Base-by-base conservation (phyloP, 2,329 filamentous ascomycete genomes). In the Calonectria hongkongensis region DNA sequence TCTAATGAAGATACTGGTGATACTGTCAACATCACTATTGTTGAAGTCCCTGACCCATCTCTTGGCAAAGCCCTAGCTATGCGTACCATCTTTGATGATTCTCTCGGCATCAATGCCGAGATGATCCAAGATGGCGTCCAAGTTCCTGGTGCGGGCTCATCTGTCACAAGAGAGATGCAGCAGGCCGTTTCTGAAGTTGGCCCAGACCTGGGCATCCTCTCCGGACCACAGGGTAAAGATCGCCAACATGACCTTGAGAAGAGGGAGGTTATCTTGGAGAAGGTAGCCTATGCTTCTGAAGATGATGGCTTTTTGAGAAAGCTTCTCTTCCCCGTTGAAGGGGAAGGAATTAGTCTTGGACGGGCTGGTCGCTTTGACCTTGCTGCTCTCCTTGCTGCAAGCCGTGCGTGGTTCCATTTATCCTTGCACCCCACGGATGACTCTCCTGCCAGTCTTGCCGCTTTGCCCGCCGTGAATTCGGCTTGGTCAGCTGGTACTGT, bases 101-200 rank as follows among this genome's bases (percentile, higher is more conserved):
- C 88, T n/a, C 88, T 93, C 25, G 97, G 97, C 65, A 98, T 99
- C 85, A 98, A 98, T 79, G 90, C 94, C 0, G 97, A 99, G 86
- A 98, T 99, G 96, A 98, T 96, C 80, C 93, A 96, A 74, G 97
- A 99, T 77, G 97, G 97, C 12, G 90, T 99, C 0, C 90, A 94
- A n/a, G 89, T 97, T 2, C 85, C 89, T 1, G 79, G 93, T 0
- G 92, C 92, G 1, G 94, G 94, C n/a, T 93, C 93, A 71, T 97
- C 96, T 0, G 93, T 98, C 12, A 83, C 96, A 16, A 92, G 94
- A 45, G 96, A 98, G 82, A 97, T 98, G 94, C 92, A 94, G 80
- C 92, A 92, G 70, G 95, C 96, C 2, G 91, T 98, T 6, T 86
- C 91, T 0, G 93, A 94, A 62, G 94, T 92, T 47, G 95, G 92